These are phyloP conservation scores for Rutstroemia sp. DNA, from an alignment of 2,329 filamentous ascomycete genomes.

Conservation along the genomic window DNA sequence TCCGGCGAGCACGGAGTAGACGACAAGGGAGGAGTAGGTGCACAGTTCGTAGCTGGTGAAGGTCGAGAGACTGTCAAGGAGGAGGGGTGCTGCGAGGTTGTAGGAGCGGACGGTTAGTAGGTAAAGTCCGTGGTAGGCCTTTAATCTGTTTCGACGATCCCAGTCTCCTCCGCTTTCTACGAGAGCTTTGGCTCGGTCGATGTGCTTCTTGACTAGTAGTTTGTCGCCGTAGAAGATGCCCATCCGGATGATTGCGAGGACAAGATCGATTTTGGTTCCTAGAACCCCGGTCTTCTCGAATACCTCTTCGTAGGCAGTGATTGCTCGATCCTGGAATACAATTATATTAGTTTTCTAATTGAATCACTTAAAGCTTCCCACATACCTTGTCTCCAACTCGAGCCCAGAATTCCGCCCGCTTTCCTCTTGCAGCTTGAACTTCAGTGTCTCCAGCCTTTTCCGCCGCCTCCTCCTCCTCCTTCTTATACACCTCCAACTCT, in stretches of 20 bases:
- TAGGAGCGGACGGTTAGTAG: slow-evolving; percentile 89
- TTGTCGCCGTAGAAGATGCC: slow-evolving; percentile 96
- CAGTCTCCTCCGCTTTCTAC: slow-evolving; percentile 96
- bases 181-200: slow-evolving; percentile 81
- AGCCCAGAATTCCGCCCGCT: slow-evolving; percentile 94
- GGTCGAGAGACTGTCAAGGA: slow-evolving; percentile 94
- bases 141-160: slow-evolving; percentile 95
- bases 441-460: slow-evolving; percentile 97
- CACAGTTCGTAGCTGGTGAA: slow-evolving; percentile 99
- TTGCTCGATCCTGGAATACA: slow-evolving; percentile 72
- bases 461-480: slow-evolving; percentile 86
- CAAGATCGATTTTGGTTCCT: slow-evolving; percentile 93
- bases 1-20: slow-evolving; percentile 92
- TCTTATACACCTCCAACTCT: slow-evolving; percentile 69
- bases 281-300: slow-evolving; percentile 97
- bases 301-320: slow-evolving; percentile 84
- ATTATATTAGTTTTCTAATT: slow-evolving; percentile 14
- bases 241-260: slow-evolving; percentile 92
- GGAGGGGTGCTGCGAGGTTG: slow-evolving; percentile 78
- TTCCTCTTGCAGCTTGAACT: slow-evolving; percentile 84
- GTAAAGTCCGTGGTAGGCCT: slow-evolving; percentile 95
- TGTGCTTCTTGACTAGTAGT: slow-evolving; percentile 83
- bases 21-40: slow-evolving; percentile 88
- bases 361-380: background rate
- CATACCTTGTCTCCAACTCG: slow-evolving; percentile 89